phyloP scores from a whole-genome alignment of 2,329 filamentous ascomycete genomes.

The Botrytis pseudocinerea region DNA sequence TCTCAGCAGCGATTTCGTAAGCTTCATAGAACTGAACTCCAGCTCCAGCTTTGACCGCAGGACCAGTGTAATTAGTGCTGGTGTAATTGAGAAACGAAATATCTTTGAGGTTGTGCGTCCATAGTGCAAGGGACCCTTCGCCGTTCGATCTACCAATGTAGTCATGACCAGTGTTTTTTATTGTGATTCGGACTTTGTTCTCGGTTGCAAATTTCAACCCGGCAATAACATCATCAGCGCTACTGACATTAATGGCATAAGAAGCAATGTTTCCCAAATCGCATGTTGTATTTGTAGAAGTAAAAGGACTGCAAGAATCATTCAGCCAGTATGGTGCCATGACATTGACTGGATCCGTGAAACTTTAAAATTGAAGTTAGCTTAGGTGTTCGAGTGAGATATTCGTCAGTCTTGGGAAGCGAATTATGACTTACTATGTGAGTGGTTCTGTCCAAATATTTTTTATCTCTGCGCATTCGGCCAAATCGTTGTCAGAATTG shows the following conservation, averaged over 20 bases:
- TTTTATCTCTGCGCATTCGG: not conserved
- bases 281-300: not conserved
- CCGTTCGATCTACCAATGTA: slow-evolving; percentile 3
- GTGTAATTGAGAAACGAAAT: slow-evolving; percentile 1
- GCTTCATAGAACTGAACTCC: not conserved
- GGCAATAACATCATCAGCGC: not conserved
- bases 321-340: not conserved
- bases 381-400: not conserved
- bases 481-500: not conserved
- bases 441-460: not conserved
- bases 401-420: not conserved
- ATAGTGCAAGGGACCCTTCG: not conserved
- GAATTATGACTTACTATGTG: not conserved
- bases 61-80: not conserved
- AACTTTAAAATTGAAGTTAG: not conserved
- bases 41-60: not conserved
- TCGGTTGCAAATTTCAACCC: not conserved
- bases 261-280: not conserved
- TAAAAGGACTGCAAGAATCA: slow-evolving; percentile 1
- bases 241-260: not conserved
- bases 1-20: not conserved
- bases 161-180: slow-evolving; percentile 11
- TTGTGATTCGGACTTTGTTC: not conserved
- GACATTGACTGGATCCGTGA: not conserved
- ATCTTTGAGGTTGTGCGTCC: slow-evolving; percentile 12